Base-by-base conservation (phyloP, 495 filamentous ascomycete species). In the Aspergillus cristatus region DNA sequence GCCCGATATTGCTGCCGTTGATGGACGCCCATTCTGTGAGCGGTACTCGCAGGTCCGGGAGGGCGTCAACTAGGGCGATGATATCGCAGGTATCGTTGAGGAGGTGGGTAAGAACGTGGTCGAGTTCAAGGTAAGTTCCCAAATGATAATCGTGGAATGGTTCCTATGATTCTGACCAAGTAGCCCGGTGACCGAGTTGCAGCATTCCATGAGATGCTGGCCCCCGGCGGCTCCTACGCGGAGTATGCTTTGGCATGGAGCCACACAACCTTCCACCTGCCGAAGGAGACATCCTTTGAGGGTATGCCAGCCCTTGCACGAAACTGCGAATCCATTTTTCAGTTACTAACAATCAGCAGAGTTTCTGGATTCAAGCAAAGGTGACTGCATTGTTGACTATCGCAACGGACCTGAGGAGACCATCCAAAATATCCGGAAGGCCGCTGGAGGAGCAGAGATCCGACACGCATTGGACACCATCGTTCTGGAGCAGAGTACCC, bases 341-440 rank as follows among this genome's bases (percentile, higher is more conserved):
- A n/a, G n/a, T n/a, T n/a, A n/a, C n/a, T n/a, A n/a, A n/a, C n/a
- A n/a, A n/a, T 2, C 60, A 72, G 47, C 46, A n/a, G n/a, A 40
- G 0, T 50, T 84, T 15, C 63, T 88, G 31, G 76, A 82, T 47
- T 47, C 45, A n/a, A 48, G 45, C 41, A 81, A 79, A 48, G 82
- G 84, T 24, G 84, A 89, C 47, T 46, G 58, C 0, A 58, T 86
- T 3, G 37, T 86, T 35, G 82, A 86, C 57, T 86, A 88, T 49
- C 76, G 82, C 18, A 48, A 42, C 13, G 56, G 50, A 10, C 29
- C 37, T 8, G 46, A 48, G 8, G 36, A 18, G 1, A 42, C 49
- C 2, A 28, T 41, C 7, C 7, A 28, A 8, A 47, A 51, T 1
- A 51, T 60, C 40, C 47, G 45, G 16, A 47, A 43, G 0, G 49